Base-by-base conservation (phyloP, 1,284 basidiomycete genomes). In the Trametes sp. region DNA sequence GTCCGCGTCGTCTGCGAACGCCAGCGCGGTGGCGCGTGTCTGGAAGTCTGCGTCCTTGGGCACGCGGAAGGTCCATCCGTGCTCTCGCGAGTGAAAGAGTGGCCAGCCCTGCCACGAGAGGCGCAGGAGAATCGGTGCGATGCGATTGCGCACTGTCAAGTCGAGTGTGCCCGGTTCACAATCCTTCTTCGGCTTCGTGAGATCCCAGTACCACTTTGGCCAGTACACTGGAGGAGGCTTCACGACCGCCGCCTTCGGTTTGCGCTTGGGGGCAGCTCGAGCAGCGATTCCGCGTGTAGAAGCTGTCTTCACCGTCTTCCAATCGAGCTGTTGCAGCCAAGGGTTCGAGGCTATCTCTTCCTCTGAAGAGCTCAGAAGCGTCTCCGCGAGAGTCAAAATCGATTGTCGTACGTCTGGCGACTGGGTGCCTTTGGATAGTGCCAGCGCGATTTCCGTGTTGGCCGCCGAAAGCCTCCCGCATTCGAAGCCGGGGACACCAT, bases 141-240 rank as follows among this genome's bases (percentile, higher is more conserved):
- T 82, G 16, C 92, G 87, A 67, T 89, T 95, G 49, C 95, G 90
- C 48, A 93, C 88, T 2, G 96, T 96, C 59, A 99, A 80, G 71
- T 98, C 95, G 31, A 98, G 83, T 2, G 88, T 84, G 6, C 89
- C 89, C 0, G 88, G 86, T 1, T 84, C 78, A 53, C 80, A 70
- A 62, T 80, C 87, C 70, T 89, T 90, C 77, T 84, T 88, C 3
- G 90, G 90, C 69, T 82, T 88, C 4, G 89, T 80, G 3, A 96
- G 85, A 42, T 98, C 95, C 94, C 93, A 97, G 75, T 95, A 99
- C 97, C 98, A 99, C 73, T 95, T 94, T 0, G 96, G 97, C 89
- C 89, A 90, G 31, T 81, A 63, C 0, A 88, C 81, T 0, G 81
- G 78, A 9, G 80, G 78, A 10, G 80, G 78, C 70, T 85, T 86